Conservation (phyloP, 2,329 filamentous ascomycete species). For the Bipolaris zeicola region DNA sequence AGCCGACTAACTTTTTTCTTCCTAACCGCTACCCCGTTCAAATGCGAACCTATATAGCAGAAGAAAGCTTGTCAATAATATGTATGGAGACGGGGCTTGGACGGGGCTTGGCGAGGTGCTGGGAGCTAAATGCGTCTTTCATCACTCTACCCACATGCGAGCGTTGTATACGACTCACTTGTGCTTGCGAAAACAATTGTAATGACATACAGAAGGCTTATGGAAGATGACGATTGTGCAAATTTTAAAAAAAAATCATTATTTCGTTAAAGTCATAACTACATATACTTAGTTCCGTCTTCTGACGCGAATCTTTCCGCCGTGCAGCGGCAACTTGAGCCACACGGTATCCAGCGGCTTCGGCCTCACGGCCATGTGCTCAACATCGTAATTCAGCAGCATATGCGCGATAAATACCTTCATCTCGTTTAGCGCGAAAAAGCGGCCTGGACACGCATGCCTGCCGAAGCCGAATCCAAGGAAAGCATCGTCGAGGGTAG, state of each 20-base stretch:
- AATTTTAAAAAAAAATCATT: background rate
- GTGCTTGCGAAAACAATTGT: too few species aligned
- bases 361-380: conserved; percentile 18
- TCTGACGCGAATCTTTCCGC: conserved; percentile 11
- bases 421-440: conserved; percentile 26
- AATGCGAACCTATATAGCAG: too few species aligned
- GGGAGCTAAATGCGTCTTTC: too few species aligned
- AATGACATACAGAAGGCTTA: too few species aligned
- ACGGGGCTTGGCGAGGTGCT: too few species aligned
- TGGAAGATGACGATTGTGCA: too few species aligned
- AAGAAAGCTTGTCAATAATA: too few species aligned
- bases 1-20: too few species aligned
- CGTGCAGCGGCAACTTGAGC: conserved; percentile 18
- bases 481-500: conserved; percentile 23
- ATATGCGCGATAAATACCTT: conserved; percentile 26
- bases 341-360: conserved; percentile 20
- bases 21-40: too few species aligned
- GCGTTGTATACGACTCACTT: too few species aligned
- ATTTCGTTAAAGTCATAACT: background rate
- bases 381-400: conserved; percentile 23
- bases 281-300: background rate
- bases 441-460: conserved; percentile 21
- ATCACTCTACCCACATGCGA: too few species aligned
- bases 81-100: too few species aligned
- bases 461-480: conserved; percentile 24